A percentile compares a stretch with the other conserved stretches of the same genome.
Evolutionary conservation across 345 rosid genomes (phyloP).

Genomic region (Hirschfeldia incana): DNA sequence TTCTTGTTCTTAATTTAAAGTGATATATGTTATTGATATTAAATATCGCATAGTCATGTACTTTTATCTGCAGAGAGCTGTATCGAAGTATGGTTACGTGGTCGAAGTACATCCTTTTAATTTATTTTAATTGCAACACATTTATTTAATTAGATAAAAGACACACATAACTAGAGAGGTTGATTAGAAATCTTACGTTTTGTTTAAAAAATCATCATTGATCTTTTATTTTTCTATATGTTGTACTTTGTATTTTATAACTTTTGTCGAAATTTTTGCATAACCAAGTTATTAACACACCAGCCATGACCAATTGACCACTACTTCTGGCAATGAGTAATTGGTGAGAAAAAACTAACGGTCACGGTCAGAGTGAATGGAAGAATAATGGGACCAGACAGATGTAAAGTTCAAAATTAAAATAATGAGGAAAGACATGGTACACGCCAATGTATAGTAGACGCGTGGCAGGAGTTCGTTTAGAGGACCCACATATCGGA

Average conservation of each 20-base stretch:
- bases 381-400: not conserved
- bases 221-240: not conserved
- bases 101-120: not conserved
- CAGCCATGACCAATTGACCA: not conserved
- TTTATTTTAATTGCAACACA: not conserved
- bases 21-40: not conserved
- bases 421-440: not conserved
- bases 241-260: not conserved
- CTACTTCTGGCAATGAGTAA: constrained; percentile 4
- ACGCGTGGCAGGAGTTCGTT: not conserved
- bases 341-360: not conserved
- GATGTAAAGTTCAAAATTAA: not conserved
- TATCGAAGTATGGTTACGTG: constrained; percentile 27
- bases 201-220: not conserved
- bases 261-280: not conserved
- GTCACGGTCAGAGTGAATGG: constrained; percentile 13
- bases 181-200: not conserved
- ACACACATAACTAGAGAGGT: not conserved
- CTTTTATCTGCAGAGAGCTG: not conserved
- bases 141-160: not conserved
- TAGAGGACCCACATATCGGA: not conserved
- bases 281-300: not conserved
- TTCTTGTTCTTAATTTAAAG: not conserved
- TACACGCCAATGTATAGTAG: not conserved
- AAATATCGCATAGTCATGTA: constrained; percentile 1